Evolutionary conservation across 768 basidiomycete species (phyloP).

Genomic region (Leccinum uliginosum): DNA sequence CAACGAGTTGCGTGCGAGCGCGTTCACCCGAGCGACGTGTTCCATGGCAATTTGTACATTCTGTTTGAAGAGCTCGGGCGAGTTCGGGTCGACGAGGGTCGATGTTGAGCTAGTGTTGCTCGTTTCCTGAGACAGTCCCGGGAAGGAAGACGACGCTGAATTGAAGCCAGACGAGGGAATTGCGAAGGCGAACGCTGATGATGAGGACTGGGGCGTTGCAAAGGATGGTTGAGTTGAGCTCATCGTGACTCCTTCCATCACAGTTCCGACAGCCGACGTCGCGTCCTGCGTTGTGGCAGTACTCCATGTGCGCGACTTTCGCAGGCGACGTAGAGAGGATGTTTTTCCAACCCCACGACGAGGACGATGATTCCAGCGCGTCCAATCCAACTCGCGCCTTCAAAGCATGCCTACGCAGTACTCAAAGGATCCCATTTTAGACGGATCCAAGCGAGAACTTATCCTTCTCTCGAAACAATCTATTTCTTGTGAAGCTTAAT

Average conservation of each 20-base stretch:
- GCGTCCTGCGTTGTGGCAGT: constrained; percentile 24
- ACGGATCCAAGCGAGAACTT: neutral
- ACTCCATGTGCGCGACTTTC: constrained; percentile 53
- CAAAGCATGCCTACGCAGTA: no score
- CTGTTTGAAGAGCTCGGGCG: constrained; percentile 59
- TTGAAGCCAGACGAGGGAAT: constrained; percentile 10
- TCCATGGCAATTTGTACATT: constrained; percentile 47
- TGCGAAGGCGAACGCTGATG: constrained; percentile 17
- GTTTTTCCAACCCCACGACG: neutral
- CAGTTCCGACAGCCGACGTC: constrained; percentile 26
- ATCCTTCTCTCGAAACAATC: constrained; percentile 37
- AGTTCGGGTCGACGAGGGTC: constrained; percentile 45
- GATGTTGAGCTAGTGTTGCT: constrained; percentile 3
- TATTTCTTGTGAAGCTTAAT: constrained; percentile 49
- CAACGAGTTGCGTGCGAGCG: constrained; percentile 34
- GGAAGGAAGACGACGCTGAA: constrained; percentile 13
- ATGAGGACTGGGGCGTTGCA: constrained; percentile 10
- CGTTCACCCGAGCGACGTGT: constrained; percentile 46
- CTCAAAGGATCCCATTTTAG: no score
- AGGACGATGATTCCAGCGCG: constrained; percentile 17
- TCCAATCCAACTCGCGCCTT: constrained; percentile 25
- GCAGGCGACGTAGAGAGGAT: constrained; percentile 30
- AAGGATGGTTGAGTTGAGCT: constrained; percentile 13
- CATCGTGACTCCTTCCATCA: constrained; percentile 13
- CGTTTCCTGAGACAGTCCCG: constrained; percentile 27